A percentile compares a stretch with the other conserved stretches of the same genome.
phyloP scores from a whole-genome alignment of 495 filamentous ascomycete species.

The Cairneyella variabilis region DNA sequence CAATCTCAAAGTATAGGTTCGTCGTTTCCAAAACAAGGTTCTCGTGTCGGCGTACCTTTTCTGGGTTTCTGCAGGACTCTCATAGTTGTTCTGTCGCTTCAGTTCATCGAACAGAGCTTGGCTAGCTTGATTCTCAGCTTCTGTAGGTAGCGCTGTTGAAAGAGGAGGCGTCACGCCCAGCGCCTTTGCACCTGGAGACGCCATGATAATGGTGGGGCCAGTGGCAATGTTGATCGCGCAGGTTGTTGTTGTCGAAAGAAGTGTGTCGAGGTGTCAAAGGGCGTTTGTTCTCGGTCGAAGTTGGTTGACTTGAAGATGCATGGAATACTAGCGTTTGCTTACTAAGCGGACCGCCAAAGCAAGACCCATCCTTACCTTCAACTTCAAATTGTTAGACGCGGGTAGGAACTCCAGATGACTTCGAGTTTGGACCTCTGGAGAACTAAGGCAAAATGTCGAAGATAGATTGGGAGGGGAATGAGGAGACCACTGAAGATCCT shows the following conservation, averaged over 20 bases:
- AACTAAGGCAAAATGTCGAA: constrained; percentile 13
- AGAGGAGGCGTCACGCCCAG: constrained; percentile 80
- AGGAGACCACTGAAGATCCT: constrained; percentile 45
- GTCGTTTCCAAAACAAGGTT: no score
- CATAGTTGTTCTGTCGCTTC: constrained; percentile 86
- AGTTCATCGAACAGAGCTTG: constrained; percentile 77
- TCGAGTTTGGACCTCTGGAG: no score
- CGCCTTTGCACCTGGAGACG: constrained; percentile 16
- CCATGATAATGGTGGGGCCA: constrained; percentile 13
- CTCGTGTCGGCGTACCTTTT: constrained; percentile 64
- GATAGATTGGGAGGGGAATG: constrained; percentile 33
- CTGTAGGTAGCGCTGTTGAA: constrained; percentile 68
- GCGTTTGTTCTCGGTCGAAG: not conserved
- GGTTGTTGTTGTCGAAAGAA: not conserved
- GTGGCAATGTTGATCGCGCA: not conserved
- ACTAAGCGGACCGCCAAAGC: no score
- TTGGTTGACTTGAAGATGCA: no score
- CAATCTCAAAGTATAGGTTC: not conserved
- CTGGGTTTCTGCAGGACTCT: constrained; percentile 72
- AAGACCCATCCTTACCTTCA: no score
- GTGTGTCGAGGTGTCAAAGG: not conserved
- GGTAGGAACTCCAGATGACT: no score
- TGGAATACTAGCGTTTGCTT: no score
- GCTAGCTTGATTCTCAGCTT: constrained; percentile 68
- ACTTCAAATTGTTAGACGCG: no score